Percentiles rank a stretch among this genome's conserved stretches.
These are phyloP conservation scores for Podila horticola DNA, from an alignment of 192 early-diverging fungal genomes.

Conservation along the genomic window DNA sequence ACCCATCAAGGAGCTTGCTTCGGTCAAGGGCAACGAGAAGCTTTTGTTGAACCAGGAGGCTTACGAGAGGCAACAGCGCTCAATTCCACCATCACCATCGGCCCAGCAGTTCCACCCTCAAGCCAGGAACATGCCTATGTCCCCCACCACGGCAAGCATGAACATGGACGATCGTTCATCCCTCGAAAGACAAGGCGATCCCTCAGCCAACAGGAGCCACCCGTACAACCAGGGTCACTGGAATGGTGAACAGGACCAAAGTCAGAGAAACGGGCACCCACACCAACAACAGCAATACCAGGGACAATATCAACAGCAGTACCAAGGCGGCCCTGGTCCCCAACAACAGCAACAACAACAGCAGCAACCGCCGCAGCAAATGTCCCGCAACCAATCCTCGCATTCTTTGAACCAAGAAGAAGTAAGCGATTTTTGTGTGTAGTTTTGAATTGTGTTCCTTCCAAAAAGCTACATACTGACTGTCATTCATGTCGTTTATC, in stretches of 20 bases:
- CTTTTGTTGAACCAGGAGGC: constrained; percentile 31
- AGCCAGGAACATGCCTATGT: constrained; percentile 22
- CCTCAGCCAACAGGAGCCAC: background rate
- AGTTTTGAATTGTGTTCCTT: background rate
- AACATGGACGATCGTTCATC: constrained; percentile 27
- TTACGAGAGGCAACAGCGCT: constrained; percentile 43
- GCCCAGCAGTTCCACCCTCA: constrained; percentile 8
- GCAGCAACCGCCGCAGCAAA: constrained; percentile 13
- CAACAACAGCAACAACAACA: background rate
- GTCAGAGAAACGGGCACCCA: background rate
- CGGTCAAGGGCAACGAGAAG: constrained; percentile 38
- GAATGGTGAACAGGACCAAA: background rate
- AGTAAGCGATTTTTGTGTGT: constrained; percentile 6
- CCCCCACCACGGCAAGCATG: constrained; percentile 14
- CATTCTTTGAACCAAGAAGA: constrained; percentile 40
- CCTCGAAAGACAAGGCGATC: constrained; percentile 2
- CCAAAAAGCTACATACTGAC: background rate
- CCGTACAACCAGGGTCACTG: background rate
- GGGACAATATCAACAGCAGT: background rate
- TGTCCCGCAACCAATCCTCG: constrained; percentile 31
- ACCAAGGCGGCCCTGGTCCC: no score
- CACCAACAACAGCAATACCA: constrained; percentile 2
- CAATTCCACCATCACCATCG: constrained; percentile 19
- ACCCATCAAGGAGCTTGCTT: constrained; percentile 44
- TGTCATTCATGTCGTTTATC: background rate